These are phyloP conservation scores for Hypoxylon sp. DNA, from an alignment of 2,329 filamentous ascomycete genomes.

Conservation along the genomic window DNA sequence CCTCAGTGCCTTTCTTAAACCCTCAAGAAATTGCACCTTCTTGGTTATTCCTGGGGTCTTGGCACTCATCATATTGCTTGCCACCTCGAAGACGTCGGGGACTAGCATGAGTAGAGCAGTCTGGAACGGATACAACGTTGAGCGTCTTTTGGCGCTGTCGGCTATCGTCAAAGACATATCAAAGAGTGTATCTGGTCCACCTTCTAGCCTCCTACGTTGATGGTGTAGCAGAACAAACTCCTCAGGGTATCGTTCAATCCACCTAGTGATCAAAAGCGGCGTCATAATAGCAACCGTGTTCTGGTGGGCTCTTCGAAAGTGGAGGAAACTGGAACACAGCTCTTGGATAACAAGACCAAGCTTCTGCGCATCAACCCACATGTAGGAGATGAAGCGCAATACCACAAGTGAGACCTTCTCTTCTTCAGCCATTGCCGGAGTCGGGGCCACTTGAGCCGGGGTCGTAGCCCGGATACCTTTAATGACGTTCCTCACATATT, in stretches of 20 bases:
- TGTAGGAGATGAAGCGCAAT: slow-evolving; percentile 71
- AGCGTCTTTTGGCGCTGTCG: slow-evolving; percentile 68
- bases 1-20: slow-evolving; percentile 71
- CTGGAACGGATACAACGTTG: slow-evolving; percentile 72
- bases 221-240: slow-evolving; percentile 76
- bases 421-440: slow-evolving; percentile 60
- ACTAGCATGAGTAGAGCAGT: slow-evolving; percentile 72
- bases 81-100: slow-evolving; percentile 78
- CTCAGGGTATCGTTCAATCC: slow-evolving; percentile 74
- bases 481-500: slow-evolving; percentile 67
- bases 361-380: slow-evolving; percentile 74
- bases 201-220: slow-evolving; percentile 72
- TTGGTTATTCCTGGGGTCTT: slow-evolving; percentile 74
- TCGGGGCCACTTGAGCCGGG: slow-evolving; percentile 58
- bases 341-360: slow-evolving; percentile 74
- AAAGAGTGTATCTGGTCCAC: slow-evolving; percentile 75
- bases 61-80: slow-evolving; percentile 74
- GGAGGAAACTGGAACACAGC: slow-evolving; percentile 75
- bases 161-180: slow-evolving; percentile 75
- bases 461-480: slow-evolving; percentile 63
- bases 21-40: slow-evolving; percentile 75
- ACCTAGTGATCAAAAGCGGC: slow-evolving; percentile 73
- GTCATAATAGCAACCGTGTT: slow-evolving; percentile 72
- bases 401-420: slow-evolving; percentile 67
- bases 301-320: slow-evolving; percentile 74